A percentile compares a stretch with the other conserved stretches of the same genome.
Evolutionary conservation across 164 flowering plant species (phyloP).

Genomic region (Umbilicus rupestris): DNA sequence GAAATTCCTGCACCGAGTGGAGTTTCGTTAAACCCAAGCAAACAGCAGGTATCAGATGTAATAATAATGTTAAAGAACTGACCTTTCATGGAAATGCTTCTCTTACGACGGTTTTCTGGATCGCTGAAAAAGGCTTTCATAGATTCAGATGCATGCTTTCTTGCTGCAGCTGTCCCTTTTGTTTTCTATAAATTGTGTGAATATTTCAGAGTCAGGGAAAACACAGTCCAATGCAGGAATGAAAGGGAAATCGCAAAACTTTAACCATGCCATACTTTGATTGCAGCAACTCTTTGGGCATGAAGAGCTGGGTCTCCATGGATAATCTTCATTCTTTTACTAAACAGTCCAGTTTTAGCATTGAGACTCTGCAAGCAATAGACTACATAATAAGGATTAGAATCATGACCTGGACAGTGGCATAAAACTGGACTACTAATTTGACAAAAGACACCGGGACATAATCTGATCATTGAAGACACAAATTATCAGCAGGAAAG

Average conservation of each 20-base stretch:
- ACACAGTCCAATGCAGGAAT: conserved; percentile 1
- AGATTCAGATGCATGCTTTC: conserved; percentile 73
- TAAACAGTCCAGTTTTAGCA: conserved; percentile 89
- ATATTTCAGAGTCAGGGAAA: background rate
- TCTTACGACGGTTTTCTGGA: conserved; percentile 78
- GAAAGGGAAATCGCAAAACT: background rate
- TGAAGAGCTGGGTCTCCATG: conserved; percentile 80
- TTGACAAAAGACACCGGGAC: too few species aligned
- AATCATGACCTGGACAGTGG: conserved; percentile 15
- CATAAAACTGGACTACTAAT: background rate
- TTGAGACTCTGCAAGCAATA: conserved; percentile 90
- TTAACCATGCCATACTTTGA: conserved; percentile 43
- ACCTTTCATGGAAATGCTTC: conserved; percentile 92
- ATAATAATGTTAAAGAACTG: background rate
- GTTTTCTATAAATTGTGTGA: conserved; percentile 43
- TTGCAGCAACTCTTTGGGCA: conserved; percentile 93
- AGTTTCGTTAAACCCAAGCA: background rate
- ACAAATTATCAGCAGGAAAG: background rate
- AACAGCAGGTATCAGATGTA: background rate
- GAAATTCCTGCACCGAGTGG: conserved; percentile 42
- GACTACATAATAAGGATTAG: conserved; percentile 44
- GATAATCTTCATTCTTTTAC: conserved; percentile 84
- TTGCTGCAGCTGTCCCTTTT: conserved; percentile 77
- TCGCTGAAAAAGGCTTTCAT: conserved; percentile 64
- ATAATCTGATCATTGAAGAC: too few species aligned